A percentile compares a stretch with the other conserved stretches of the same genome.
These are phyloP conservation scores for Phoma sp. DNA, from an alignment of 2,329 filamentous ascomycete genomes.

Conservation along the genomic window DNA sequence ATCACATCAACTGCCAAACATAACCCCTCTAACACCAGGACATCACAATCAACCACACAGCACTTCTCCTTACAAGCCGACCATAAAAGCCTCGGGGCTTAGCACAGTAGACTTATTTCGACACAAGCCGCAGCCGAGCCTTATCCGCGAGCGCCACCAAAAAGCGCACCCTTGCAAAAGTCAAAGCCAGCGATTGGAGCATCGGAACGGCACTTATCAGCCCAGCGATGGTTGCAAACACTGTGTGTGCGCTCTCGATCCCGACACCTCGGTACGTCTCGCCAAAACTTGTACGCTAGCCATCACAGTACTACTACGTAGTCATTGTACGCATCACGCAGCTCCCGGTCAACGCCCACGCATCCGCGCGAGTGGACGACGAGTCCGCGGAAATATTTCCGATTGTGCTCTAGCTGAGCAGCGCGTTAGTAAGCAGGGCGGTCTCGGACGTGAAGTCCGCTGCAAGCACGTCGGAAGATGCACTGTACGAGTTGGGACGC, in stretches of 20 bases:
- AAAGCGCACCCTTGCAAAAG: background rate
- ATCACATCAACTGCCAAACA: too few species aligned
- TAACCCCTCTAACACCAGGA: background rate
- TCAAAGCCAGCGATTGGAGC: background rate
- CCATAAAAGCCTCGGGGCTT: background rate
- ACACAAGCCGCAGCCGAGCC: constrained; percentile 9
- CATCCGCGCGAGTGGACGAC: too few species aligned
- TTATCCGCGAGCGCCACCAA: constrained; percentile 12
- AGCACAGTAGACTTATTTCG: background rate
- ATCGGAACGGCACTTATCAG: constrained; percentile 7
- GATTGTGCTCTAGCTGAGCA: too few species aligned
- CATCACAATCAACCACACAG: background rate
- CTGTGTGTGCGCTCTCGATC: too few species aligned
- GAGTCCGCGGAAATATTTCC: too few species aligned
- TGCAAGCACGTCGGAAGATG: constrained; percentile 13
- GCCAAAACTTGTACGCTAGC: too few species aligned
- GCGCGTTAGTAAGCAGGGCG: background rate
- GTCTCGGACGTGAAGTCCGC: background rate
- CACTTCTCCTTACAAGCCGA: background rate
- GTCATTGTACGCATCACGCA: too few species aligned
- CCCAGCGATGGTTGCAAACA: too few species aligned
- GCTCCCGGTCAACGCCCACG: too few species aligned
- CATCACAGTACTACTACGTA: too few species aligned
- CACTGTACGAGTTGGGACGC: constrained; percentile 2
- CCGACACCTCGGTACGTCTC: too few species aligned